A percentile compares a stretch with the other conserved stretches of the same genome.
These are phyloP conservation scores for Coccomyxa sp. DNA, from an alignment of 139 green algal species.

Conservation along the genomic window DNA sequence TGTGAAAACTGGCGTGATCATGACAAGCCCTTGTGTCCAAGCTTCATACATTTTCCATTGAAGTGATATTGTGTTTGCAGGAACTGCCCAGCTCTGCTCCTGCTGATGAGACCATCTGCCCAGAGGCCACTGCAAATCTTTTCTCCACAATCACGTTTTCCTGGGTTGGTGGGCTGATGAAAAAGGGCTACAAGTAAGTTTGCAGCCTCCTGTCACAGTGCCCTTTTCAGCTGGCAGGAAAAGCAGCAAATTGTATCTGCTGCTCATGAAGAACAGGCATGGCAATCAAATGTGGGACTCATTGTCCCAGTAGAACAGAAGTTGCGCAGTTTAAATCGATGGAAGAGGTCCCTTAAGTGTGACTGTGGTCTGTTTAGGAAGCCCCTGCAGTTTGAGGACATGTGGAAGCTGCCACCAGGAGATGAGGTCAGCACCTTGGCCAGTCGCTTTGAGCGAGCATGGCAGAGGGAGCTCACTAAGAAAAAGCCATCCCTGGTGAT, in stretches of 20 bases:
- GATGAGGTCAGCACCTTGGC: slow-evolving; percentile 34
- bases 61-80: neutral
- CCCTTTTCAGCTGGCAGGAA: too few species aligned
- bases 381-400: slow-evolving; percentile 38
- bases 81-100: neutral
- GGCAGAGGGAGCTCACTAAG: slow-evolving; percentile 26
- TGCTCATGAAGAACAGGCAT: too few species aligned
- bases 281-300: too few species aligned
- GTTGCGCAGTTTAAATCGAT: too few species aligned
- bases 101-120: slow-evolving; percentile 26
- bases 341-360: too few species aligned
- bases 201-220: neutral
- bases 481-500: slow-evolving; percentile 19
- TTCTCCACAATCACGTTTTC: slow-evolving; percentile 41
- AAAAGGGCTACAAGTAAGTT: slow-evolving; percentile 30
- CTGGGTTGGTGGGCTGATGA: slow-evolving; percentile 43
- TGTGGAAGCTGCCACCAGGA: slow-evolving; percentile 39
- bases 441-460: slow-evolving; percentile 18
- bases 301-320: too few species aligned
- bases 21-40: too few species aligned
- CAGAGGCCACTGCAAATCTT: slow-evolving; percentile 35
- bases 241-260: too few species aligned
- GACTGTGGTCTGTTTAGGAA: slow-evolving; percentile 7
- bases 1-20: too few species aligned
- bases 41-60: too few species aligned